Evolutionary conservation across 176 grass and related monocot species (phyloP).

Genomic region (Echinochloa phyllopogon): DNA sequence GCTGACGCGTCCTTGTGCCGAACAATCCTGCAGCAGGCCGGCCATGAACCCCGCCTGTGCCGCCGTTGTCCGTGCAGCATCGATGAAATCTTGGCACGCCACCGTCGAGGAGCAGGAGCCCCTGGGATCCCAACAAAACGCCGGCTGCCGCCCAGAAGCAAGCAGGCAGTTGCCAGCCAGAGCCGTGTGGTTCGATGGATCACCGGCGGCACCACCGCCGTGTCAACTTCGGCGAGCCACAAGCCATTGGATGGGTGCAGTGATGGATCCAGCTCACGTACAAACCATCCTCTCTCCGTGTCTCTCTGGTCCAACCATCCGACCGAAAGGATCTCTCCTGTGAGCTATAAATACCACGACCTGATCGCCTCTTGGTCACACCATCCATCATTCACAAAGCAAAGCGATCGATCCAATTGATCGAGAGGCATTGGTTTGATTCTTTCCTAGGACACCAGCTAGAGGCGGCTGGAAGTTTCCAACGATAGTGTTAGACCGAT

Average conservation of each 20-base stretch:
- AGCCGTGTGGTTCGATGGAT: conserved; percentile 18
- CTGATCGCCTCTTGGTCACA: neutral
- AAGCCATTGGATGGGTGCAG: neutral
- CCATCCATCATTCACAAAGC: neutral
- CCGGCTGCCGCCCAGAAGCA: neutral
- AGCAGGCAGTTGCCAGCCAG: neutral
- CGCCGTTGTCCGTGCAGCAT: neutral
- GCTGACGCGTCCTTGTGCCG: conserved; percentile 12
- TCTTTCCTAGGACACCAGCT: neutral
- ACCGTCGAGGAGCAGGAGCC: neutral
- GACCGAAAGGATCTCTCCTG: neutral
- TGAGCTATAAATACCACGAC: conserved; percentile 39
- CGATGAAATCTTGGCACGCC: neutral
- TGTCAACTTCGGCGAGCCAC: conserved; percentile 32
- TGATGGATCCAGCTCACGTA: conserved; percentile 36
- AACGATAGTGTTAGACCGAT: neutral
- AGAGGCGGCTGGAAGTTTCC: neutral
- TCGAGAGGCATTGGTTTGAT: neutral
- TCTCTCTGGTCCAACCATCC: conserved; percentile 46
- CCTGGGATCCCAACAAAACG: neutral
- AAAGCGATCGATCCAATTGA: no score
- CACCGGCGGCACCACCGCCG: neutral
- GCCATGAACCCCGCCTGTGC: no score
- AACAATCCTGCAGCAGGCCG: conserved; percentile 19
- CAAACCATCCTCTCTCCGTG: neutral